Evolutionary conservation across 192 early-diverging fungal genomes (phyloP).

Genomic region (Funneliformis mosseae): DNA sequence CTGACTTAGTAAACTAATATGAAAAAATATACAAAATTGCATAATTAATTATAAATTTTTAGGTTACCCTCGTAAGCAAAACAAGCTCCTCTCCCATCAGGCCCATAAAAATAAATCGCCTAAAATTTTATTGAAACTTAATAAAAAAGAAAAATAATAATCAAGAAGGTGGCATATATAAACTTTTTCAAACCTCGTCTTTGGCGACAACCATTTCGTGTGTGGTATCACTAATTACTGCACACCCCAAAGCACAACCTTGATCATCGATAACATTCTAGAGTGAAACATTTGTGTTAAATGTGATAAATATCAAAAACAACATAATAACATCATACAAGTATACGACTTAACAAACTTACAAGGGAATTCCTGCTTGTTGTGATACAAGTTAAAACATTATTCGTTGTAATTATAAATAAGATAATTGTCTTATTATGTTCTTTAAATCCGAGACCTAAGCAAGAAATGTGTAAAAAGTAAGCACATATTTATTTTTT

Average conservation of each 20-base stretch:
- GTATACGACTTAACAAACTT: neutral
- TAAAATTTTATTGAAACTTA: constrained; percentile 17
- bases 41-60: constrained; percentile 26
- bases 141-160: neutral
- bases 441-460: constrained; percentile 77
- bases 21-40: constrained; percentile 43
- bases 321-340: neutral
- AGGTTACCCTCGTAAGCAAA: constrained; percentile 79
- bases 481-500: no score
- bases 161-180: neutral
- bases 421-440: constrained; percentile 60
- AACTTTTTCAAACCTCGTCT: constrained; percentile 60
- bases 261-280: constrained; percentile 72
- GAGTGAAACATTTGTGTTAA: neutral
- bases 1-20: constrained; percentile 39
- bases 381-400: constrained; percentile 64
- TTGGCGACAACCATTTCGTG: constrained; percentile 84
- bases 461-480: no score
- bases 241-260: constrained; percentile 75
- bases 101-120: constrained; percentile 89
- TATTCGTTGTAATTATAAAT: constrained; percentile 70
- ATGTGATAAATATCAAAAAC: neutral
- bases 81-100: constrained; percentile 89
- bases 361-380: constrained; percentile 29
- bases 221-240: constrained; percentile 65